phyloP scores from a whole-genome alignment of 179 eudicot genomes.

The Pouteria campechiana region DNA sequence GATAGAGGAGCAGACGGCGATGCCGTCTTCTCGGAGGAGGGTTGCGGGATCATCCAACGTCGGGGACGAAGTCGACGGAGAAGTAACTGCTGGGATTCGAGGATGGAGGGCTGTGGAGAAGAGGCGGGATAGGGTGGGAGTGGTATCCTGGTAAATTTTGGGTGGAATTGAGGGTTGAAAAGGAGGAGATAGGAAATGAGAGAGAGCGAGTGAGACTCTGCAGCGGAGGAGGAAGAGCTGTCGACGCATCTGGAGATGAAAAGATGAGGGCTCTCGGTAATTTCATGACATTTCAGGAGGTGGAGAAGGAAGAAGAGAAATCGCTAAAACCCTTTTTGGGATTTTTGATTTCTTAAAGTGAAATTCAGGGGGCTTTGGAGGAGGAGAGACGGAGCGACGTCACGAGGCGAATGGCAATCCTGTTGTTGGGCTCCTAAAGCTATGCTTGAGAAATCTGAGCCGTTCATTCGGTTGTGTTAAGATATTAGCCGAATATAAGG shows the following conservation, averaged over 20 bases:
- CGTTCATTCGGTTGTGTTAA: too few species aligned
- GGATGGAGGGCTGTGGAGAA: slow-evolving; percentile 19
- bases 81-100: too few species aligned
- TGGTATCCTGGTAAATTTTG: slow-evolving; percentile 4
- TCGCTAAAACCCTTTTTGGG: too few species aligned
- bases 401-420: too few species aligned
- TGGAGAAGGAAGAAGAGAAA: background rate
- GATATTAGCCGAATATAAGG: too few species aligned
- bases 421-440: too few species aligned
- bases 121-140: slow-evolving; percentile 13
- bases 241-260: slow-evolving; percentile 27
- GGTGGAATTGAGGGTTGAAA: slow-evolving; percentile 9
- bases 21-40: slow-evolving; percentile 85
- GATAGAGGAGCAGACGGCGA: slow-evolving; percentile 52
- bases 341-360: too few species aligned
- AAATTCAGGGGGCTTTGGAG: too few species aligned
- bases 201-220: slow-evolving; percentile 18
- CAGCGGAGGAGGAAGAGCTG: slow-evolving; percentile 19
- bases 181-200: slow-evolving; percentile 3
- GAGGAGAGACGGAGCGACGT: too few species aligned
- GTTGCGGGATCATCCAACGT: slow-evolving; percentile 80
- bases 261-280: background rate
- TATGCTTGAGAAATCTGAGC: too few species aligned
- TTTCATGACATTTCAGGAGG: background rate
- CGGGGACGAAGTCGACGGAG: too few species aligned